Conservation (phyloP, 2,329 filamentous ascomycete genomes). For the Coniochaeta ligniaria region DNA sequence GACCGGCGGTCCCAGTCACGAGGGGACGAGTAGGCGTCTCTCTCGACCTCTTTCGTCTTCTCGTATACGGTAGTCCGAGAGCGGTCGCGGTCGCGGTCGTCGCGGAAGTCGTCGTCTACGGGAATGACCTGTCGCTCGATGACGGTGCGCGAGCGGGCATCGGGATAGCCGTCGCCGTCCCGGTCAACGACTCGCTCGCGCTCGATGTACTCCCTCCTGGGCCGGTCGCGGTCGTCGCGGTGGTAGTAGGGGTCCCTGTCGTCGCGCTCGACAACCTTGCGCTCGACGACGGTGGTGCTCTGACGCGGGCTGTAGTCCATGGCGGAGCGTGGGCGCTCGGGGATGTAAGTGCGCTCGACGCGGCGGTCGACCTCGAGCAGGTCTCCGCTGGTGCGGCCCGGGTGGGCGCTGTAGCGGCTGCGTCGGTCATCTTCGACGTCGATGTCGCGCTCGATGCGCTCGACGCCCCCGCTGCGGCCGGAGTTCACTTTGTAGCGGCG, state of each 20-base stretch:
- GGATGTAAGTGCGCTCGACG: slow-evolving; percentile 29
- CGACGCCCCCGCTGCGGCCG: slow-evolving; percentile 30
- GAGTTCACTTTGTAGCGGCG: slow-evolving; percentile 45
- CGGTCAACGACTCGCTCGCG: slow-evolving; percentile 9
- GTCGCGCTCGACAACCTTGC: slow-evolving; percentile 19
- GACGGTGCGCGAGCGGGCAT: slow-evolving; percentile 14
- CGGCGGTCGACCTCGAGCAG: slow-evolving; percentile 35
- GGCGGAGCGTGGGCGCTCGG: slow-evolving; percentile 45
- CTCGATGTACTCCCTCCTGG: neutral
- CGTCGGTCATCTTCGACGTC: slow-evolving; percentile 39
- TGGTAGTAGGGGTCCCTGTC: slow-evolving; percentile 15
- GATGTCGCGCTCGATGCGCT: slow-evolving; percentile 26
- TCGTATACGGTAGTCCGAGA: slow-evolving; percentile 34
- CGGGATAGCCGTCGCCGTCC: slow-evolving; percentile 6
- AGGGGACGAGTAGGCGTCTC: slow-evolving; percentile 18
- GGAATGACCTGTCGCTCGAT: slow-evolving; percentile 24
- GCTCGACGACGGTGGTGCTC: slow-evolving; percentile 17
- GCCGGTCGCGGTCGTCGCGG: slow-evolving; percentile 11
- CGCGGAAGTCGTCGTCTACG: slow-evolving; percentile 25
- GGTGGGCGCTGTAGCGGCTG: slow-evolving; percentile 29
- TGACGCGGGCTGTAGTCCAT: slow-evolving; percentile 15
- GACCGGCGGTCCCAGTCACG: slow-evolving; percentile 25
- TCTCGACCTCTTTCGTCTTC: slow-evolving; percentile 31
- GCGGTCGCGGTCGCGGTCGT: slow-evolving; percentile 22
- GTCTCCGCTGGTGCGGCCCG: slow-evolving; percentile 28